Evolutionary conservation across 2,329 filamentous ascomycete species (phyloP), one percentile per base, ranked within the genome.

Genomic region (Colletotrichum tropicicola): DNA sequence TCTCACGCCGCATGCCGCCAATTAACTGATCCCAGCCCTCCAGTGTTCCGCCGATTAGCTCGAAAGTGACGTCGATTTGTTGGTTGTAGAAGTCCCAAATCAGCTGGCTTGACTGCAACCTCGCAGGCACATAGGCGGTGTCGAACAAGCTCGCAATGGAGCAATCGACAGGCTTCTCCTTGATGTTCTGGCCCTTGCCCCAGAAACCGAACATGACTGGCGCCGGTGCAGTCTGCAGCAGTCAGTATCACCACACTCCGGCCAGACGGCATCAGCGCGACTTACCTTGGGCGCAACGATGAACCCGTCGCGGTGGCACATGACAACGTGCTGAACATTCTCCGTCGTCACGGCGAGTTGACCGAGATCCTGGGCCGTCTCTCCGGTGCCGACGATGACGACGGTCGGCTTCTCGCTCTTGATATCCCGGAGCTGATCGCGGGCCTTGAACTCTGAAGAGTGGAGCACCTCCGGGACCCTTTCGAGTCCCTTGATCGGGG

Each of bases 121-220:
- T 62, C 0, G 80, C 78, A 17, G 84, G 83, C 2, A 81, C 79
- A 53, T 85, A 85, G 7, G 82, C 81, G 0, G 83, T 85, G 61
- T 85, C 83, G 66, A 86, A 85, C 8, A 85, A 69, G 55, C 82
- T 83, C 5, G 82, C 82, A 2, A 80, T 74, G 1, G 79, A 78
- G 6, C 79, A 77, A 65, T 85, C 83, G 8, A 83, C 77, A 0
- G 83, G 82, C 32, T 83, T 82, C 28, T 65, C 62, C 12, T 51
- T 65, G 19, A 49, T 35, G 5, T 48, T 28, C 8, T 19, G 8
- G 4, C 45, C 51, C 10, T 21, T 62, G 9, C 58, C 58, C 62
- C 62, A 65, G 15, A 65, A 55, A 3, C 57, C 62, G n/a, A 65
- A 65, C 62, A 65, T 65, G 12, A 39, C 25, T 6, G 57, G 57